A percentile compares a stretch with the other conserved stretches of the same genome.
phyloP scores from a whole-genome alignment of 495 filamentous ascomycete genomes.

The Melanomma pulvis-pyrius region DNA sequence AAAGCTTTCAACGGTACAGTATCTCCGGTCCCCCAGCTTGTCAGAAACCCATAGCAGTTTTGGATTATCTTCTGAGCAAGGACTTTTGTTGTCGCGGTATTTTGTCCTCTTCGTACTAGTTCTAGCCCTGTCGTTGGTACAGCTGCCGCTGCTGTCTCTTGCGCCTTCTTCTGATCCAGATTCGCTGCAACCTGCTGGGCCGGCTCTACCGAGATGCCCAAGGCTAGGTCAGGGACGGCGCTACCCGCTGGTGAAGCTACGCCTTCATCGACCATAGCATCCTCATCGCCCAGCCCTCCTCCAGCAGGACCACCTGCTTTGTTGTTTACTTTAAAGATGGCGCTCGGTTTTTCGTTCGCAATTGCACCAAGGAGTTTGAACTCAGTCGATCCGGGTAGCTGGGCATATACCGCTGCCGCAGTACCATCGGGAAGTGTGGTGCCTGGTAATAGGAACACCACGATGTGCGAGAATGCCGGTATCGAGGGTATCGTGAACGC shows the following conservation, averaged over 20 bases:
- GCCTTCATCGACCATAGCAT: slow-evolving; percentile 48
- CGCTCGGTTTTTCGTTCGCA: slow-evolving; percentile 82
- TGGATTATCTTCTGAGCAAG: slow-evolving; percentile 91
- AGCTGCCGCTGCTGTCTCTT: slow-evolving; percentile 41
- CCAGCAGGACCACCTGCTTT: slow-evolving; percentile 39
- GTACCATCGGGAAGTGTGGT: slow-evolving; percentile 70
- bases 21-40: slow-evolving; percentile 80
- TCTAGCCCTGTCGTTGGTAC: slow-evolving; percentile 39
- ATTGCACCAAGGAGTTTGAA: slow-evolving; percentile 88
- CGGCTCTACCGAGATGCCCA: slow-evolving; percentile 85
- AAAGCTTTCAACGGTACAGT: slow-evolving; percentile 89
- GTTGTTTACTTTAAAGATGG: slow-evolving; percentile 73
- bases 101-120: slow-evolving; percentile 20
- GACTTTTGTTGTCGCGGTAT: slow-evolving; percentile 63
- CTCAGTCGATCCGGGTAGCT: slow-evolving; percentile 58
- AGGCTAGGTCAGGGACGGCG: slow-evolving; percentile 54
- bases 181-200: slow-evolving; percentile 68
- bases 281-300: slow-evolving; percentile 49
- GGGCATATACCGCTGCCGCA: slow-evolving; percentile 86
- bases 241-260: slow-evolving; percentile 12
- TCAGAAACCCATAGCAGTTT: slow-evolving; percentile 96
- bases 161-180: slow-evolving; percentile 60
- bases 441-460: slow-evolving; percentile 87
- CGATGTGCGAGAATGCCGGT: slow-evolving; percentile 75
- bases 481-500: slow-evolving; percentile 62